These are phyloP conservation scores for Talinum fruticosum DNA, from an alignment of 148 eudicot species.

Conservation along the genomic window DNA sequence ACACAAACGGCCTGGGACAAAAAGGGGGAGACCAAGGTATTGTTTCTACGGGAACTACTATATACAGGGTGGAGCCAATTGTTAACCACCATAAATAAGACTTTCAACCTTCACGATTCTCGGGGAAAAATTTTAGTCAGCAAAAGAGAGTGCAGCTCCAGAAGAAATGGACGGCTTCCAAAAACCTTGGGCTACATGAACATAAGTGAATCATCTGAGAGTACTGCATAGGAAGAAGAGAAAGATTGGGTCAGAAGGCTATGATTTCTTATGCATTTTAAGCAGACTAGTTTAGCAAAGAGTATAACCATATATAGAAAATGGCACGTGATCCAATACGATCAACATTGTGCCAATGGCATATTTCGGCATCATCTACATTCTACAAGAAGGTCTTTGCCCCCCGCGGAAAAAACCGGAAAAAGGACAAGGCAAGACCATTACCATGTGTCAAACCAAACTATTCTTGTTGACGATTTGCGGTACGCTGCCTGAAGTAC, in stretches of 20 bases:
- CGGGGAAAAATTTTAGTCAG: neutral
- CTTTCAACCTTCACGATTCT: neutral
- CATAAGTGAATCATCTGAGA: neutral
- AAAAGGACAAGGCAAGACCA: too few species aligned
- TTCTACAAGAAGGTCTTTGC: too few species aligned
- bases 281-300: neutral
- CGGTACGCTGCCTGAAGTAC: conserved; percentile 48
- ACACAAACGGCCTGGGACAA: neutral
- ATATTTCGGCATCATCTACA: too few species aligned
- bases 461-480: conserved; percentile 16
- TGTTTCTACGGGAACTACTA: conserved; percentile 2
- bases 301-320: neutral
- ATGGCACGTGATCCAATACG: neutral
- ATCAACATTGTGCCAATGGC: neutral
- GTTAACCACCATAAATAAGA: neutral
- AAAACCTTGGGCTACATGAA: neutral
- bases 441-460: conserved; percentile 2
- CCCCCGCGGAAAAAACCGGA: too few species aligned
- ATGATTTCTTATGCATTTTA: neutral
- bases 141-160: neutral
- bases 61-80: neutral
- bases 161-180: neutral
- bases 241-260: neutral
- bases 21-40: neutral
- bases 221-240: neutral